Percentiles rank a stretch among this genome's conserved stretches.
phyloP scores from a whole-genome alignment of 371 early-diverging fungal species.

The Mucor piriformis region DNA sequence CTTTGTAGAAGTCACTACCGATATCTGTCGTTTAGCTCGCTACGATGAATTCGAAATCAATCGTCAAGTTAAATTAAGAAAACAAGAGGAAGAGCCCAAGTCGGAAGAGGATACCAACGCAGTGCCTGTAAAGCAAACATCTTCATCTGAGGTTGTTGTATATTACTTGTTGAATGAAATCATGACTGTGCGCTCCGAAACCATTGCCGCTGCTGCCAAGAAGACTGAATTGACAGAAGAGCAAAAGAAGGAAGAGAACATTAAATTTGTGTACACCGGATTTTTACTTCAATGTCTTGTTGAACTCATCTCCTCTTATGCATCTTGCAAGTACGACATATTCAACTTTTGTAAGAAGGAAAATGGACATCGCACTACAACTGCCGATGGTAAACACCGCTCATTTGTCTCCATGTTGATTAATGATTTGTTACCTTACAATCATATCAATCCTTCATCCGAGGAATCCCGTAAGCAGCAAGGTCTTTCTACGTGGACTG shows the following conservation, averaged over 20 bases:
- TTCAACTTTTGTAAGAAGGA: constrained; percentile 64
- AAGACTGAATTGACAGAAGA: constrained; percentile 22
- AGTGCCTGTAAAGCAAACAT: constrained; percentile 8
- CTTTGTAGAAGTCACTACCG: constrained; percentile 70
- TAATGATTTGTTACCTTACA: constrained; percentile 67
- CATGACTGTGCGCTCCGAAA: constrained; percentile 28
- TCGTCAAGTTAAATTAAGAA: constrained; percentile 53
- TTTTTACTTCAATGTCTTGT: constrained; percentile 86
- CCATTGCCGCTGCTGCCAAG: constrained; percentile 3
- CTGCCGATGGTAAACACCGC: constrained; percentile 42
- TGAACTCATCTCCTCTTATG: constrained; percentile 85
- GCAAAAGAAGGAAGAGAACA: constrained; percentile 36
- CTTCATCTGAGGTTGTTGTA: constrained; percentile 35
- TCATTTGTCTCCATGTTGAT: constrained; percentile 57
- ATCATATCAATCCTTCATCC: constrained; percentile 50
- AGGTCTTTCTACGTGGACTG: constrained; percentile 70
- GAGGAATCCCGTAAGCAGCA: constrained; percentile 61
- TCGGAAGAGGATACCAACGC: background rate
- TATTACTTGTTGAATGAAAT: constrained; percentile 46
- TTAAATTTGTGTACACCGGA: constrained; percentile 69
- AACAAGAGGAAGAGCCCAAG: constrained; percentile 8
- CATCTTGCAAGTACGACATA: constrained; percentile 78
- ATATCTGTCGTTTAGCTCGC: constrained; percentile 67
- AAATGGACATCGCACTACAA: constrained; percentile 28
- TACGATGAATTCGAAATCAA: constrained; percentile 61